Evolutionary conservation across 805 yeast genomes (phyloP), one percentile per base, ranked within the genome.

Genomic region (Yamadazyma laniorum): DNA sequence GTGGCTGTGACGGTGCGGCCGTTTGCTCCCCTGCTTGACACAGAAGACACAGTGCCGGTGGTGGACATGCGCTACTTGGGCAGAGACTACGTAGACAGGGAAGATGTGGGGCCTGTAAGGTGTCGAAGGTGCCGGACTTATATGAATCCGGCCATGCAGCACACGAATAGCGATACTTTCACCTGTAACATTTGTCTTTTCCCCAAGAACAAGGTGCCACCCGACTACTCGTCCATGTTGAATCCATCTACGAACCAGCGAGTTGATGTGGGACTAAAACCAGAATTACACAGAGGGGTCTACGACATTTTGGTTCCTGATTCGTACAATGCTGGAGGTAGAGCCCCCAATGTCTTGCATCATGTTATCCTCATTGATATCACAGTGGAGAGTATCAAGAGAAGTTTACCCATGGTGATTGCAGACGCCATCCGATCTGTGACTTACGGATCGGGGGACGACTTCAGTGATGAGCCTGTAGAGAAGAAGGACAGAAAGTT

Each of bases 41-140:
- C 68, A 1, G 76, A 73, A 33, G 81, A 74, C 12, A 77, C 75
- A 2, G 75, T 89, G 2, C 95, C 95, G 0, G 70, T 73, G 4
- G 80, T 82, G 4, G 90, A 86, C 53, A 75, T 77, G 65, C 62
- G 70, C 17, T 53, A 54, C 5, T 55, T 67, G 28, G 71, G 71
- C 12, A 35, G 34, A 13, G 57, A 47, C 5, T 32, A 32, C 28
- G 35, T 49, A 2, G 55, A 51, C 19, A 55, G 57, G 1, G 45
- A 56, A 30, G 71, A 64, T 35, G 51, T 56, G 17, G 87, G 88
- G 1, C 95, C 96, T 0, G 82, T 95, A 23, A 76, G 99, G 49
- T 93, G 99, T 63, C 76, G 79, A 48, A 81, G 98, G 45, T 93
- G 99, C 64, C 77, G 96, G 39, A 78, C 96, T 1, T 93, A 89